These are phyloP conservation scores for Domatiomyces globalis DNA, from an alignment of 2,329 filamentous ascomycete genomes.

Conservation along the genomic window DNA sequence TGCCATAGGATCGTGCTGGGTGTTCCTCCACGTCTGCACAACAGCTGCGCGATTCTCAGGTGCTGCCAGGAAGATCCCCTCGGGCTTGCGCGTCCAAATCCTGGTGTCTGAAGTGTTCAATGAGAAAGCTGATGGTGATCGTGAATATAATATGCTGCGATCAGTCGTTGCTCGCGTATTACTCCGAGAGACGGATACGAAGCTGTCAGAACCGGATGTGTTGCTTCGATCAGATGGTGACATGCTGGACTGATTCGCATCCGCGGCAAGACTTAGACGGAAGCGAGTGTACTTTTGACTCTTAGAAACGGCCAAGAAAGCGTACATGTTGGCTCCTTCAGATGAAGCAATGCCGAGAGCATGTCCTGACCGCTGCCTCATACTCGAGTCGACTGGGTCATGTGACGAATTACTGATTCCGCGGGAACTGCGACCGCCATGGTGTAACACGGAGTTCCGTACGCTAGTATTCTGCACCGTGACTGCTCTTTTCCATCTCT, in stretches of 20 bases:
- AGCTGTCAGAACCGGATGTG: background rate
- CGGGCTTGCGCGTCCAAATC: background rate
- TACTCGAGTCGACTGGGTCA: slow-evolving; percentile 5
- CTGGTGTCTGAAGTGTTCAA: slow-evolving; percentile 7
- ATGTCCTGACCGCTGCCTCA: slow-evolving; percentile 9
- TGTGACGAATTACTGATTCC: slow-evolving; percentile 17
- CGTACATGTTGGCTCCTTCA: slow-evolving; percentile 3
- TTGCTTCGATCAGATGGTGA: slow-evolving; percentile 5
- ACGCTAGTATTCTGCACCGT: slow-evolving; percentile 25
- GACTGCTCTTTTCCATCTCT: slow-evolving; percentile 33
- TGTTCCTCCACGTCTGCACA: slow-evolving; percentile 27
- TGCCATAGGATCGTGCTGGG: slow-evolving; percentile 22
- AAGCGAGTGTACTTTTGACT: slow-evolving; percentile 9
- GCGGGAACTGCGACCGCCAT: slow-evolving; percentile 29
- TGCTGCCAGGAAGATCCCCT: slow-evolving; percentile 21
- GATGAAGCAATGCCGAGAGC: slow-evolving; percentile 7
- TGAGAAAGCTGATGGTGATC: slow-evolving; percentile 9
- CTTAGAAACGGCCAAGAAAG: slow-evolving; percentile 10
- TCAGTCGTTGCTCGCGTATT: background rate
- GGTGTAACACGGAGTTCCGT: slow-evolving; percentile 23
- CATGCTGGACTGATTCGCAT: slow-evolving; percentile 1
- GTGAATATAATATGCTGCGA: background rate
- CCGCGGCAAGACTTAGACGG: slow-evolving; percentile 6
- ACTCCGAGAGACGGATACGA: no score
- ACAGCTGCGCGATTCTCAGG: slow-evolving; percentile 21